Evolutionary conservation across 306 rosid genomes (phyloP).

Genomic region (Arachis hypogaea): DNA sequence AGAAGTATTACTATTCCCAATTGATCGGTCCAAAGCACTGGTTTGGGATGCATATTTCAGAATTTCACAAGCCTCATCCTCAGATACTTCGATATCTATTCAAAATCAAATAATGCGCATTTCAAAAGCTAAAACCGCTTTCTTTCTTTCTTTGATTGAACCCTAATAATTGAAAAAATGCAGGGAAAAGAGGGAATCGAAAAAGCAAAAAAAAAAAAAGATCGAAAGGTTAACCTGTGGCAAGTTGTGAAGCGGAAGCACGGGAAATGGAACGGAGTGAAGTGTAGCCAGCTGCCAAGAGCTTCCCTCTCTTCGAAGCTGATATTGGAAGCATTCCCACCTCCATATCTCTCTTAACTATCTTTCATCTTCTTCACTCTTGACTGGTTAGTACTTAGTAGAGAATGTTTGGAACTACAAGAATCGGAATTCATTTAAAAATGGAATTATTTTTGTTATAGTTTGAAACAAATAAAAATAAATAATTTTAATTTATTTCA

Average conservation of each 20-base stretch:
- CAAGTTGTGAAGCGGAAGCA: constrained; percentile 58
- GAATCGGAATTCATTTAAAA: no score
- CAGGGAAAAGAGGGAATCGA: not conserved
- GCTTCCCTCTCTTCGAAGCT: constrained; percentile 78
- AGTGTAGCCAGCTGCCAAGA: constrained; percentile 76
- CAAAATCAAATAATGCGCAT: constrained; percentile 27
- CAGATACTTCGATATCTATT: constrained; percentile 67
- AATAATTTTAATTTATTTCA: no score
- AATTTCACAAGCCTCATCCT: constrained; percentile 72
- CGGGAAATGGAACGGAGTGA: constrained; percentile 58
- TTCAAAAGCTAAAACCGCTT: not conserved
- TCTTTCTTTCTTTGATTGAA: no score
- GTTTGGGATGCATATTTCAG: constrained; percentile 56
- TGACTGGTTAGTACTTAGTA: no score
- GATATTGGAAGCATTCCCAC: constrained; percentile 79
- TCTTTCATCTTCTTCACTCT: not conserved
- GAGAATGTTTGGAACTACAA: no score
- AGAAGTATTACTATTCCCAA: constrained; percentile 36
- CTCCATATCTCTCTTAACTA: constrained; percentile 52
- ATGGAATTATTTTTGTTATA: no score
- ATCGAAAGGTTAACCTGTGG: constrained; percentile 55
- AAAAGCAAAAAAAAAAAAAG: not conserved
- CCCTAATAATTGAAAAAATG: not conserved
- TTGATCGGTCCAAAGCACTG: constrained; percentile 54
- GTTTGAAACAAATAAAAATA: no score